These are phyloP conservation scores for Lolium perenne DNA, from an alignment of 176 grass and related monocot species.

Conservation along the genomic window DNA sequence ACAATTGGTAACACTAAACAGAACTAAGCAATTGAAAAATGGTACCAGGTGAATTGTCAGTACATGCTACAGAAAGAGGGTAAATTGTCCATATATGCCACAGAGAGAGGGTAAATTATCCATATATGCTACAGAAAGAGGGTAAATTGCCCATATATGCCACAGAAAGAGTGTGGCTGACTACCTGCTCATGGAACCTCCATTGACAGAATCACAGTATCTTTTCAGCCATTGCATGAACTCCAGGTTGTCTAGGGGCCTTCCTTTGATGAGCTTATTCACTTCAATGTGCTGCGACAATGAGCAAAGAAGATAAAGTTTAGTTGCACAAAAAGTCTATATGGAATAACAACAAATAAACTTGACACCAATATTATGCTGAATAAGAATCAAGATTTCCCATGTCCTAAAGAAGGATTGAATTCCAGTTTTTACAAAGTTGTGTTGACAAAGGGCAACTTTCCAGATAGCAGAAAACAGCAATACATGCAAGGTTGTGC, in stretches of 20 bases:
- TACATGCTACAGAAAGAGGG: too few relatives aligned
- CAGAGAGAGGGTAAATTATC: too few relatives aligned
- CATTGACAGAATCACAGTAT: constrained; percentile 83
- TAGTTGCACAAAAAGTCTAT: neutral
- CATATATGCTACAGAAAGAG: too few relatives aligned
- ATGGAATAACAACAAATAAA: neutral
- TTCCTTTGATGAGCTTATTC: constrained; percentile 86
- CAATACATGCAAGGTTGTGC: neutral
- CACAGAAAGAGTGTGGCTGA: too few relatives aligned
- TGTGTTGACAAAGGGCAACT: neutral
- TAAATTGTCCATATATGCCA: too few relatives aligned
- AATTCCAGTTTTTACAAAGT: neutral
- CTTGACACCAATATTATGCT: neutral
- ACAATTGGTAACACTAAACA: neutral
- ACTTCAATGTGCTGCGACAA: constrained; percentile 84
- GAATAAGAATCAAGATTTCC: neutral
- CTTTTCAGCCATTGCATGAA: constrained; percentile 99
- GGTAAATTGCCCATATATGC: too few relatives aligned
- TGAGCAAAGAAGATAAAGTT: neutral
- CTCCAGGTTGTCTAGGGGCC: constrained; percentile 91
- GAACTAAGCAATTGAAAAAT: too few relatives aligned
- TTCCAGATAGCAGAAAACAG: neutral
- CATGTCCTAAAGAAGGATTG: neutral
- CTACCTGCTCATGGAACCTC: constrained; percentile 55
- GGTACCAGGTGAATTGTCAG: too few relatives aligned